A percentile compares a stretch with the other conserved stretches of the same genome.
phyloP scores from a whole-genome alignment of 148 eudicot species.

The Silene conica region DNA sequence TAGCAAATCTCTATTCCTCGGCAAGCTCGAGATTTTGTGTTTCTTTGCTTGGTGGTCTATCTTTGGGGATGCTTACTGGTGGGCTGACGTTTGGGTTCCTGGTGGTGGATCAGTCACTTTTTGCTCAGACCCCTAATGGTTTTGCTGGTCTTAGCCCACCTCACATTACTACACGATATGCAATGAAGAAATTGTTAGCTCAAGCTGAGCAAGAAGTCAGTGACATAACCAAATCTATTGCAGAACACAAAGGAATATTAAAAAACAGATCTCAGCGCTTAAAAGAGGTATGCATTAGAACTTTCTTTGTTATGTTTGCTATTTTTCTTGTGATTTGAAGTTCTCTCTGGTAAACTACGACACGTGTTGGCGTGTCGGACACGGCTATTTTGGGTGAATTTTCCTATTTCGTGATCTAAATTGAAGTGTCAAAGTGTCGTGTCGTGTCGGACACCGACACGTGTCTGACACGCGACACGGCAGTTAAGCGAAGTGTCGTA shows the following conservation, averaged over 20 bases:
- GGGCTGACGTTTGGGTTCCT: constrained; percentile 82
- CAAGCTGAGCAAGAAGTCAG: constrained; percentile 50
- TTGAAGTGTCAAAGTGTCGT: too few relatives aligned
- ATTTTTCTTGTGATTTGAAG: neutral
- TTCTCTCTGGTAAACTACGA: neutral
- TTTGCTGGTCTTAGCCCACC: constrained; percentile 76
- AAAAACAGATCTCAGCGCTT: constrained; percentile 55
- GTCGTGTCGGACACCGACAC: too few relatives aligned
- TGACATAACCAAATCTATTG: constrained; percentile 35
- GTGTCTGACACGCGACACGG: too few relatives aligned
- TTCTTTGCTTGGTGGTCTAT: constrained; percentile 77
- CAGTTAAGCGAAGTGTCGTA: too few relatives aligned
- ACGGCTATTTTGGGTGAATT: too few relatives aligned
- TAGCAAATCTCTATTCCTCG: constrained; percentile 46
- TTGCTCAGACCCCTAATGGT: constrained; percentile 54
- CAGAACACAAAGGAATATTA: constrained; percentile 53
- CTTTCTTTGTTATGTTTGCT: neutral
- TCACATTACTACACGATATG: constrained; percentile 75
- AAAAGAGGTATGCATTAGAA: constrained; percentile 49
- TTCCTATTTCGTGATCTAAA: too few relatives aligned
- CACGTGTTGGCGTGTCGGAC: too few relatives aligned
- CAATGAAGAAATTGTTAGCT: constrained; percentile 79
- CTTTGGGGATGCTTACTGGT: constrained; percentile 77
- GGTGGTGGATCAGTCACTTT: constrained; percentile 53
- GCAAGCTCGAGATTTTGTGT: constrained; percentile 50